Base-by-base conservation (phyloP, 768 basidiomycete species). In the Russula foetens region DNA sequence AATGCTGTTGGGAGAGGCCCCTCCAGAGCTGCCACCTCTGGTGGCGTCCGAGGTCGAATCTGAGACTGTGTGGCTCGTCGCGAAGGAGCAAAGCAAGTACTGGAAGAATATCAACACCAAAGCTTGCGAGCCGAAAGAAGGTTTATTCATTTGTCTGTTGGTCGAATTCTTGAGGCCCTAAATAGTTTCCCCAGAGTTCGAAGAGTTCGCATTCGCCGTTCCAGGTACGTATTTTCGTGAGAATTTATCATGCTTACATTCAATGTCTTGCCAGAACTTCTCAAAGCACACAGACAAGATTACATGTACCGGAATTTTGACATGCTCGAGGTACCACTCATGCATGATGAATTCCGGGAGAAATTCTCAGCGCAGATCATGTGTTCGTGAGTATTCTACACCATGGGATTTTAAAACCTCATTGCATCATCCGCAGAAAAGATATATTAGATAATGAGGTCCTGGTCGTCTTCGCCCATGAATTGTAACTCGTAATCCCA, bases 51-150 rank as follows among this genome's bases (percentile, higher is more conserved):
- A 92, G 58, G 77, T 81, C 4, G 96, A 87, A 2, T 90, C 92
- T 7, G 91, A 96, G 74, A 92, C 94, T 0, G 82, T 98, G 14
- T 93, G 85, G 80, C 82, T 90, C 48, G 93, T 96, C 12, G 89
- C 90, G 9, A 81, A 81, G 64, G 83, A 92, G 53, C 96, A 98
- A 71, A 89, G 86, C 69, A 88, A 86, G 70, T 89, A 88, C 69
- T 99, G 97, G 97, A 92, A 87, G 71, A 85, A 75, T 67, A 80
- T 98, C 39, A 84, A 89, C 66, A 86, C 86, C 0, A 91, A 88
- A 71, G 78, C 84, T 11, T 88, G 87, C 66, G 90, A 94, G 70
- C 90, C 92, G 17, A 79, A 81, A 53, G 86, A 90, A 75, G 85
- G 95, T 90, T 67, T 26, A 58, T 24, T 53, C 38, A 46, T 55